Percentiles rank a stretch among this genome's conserved stretches.
These are phyloP conservation scores for Trypanosoma conorhini DNA, from an alignment of 208 protist species.

Conservation along the genomic window DNA sequence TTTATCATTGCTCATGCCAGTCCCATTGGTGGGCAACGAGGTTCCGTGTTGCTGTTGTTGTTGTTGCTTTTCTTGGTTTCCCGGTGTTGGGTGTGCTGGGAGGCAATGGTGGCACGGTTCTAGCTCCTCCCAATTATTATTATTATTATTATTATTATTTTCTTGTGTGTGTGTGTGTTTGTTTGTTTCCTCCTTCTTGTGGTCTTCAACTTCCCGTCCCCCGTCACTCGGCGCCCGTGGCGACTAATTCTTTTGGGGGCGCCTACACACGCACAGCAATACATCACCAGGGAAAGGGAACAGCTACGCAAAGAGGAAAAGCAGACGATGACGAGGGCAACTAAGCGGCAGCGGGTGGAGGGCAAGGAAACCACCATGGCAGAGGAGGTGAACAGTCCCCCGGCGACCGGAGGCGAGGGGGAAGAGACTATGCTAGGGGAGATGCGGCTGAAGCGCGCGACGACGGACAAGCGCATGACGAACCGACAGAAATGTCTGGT, in stretches of 20 bases:
- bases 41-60: background rate
- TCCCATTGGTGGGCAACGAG: background rate
- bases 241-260: background rate
- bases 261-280: background rate
- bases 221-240: background rate
- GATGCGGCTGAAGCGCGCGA: slow-evolving; percentile 44
- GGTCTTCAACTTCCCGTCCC: background rate
- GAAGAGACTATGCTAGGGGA: slow-evolving; percentile 61
- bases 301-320: background rate
- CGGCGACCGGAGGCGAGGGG: slow-evolving; percentile 12
- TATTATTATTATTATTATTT: background rate
- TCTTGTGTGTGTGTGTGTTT: background rate
- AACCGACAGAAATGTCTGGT: slow-evolving; percentile 96
- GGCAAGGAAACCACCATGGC: background rate
- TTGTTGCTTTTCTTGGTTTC: background rate
- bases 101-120: background rate
- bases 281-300: background rate
- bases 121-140: background rate
- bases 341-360: slow-evolving; percentile 23
- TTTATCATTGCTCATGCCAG: background rate
- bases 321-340: slow-evolving; percentile 11
- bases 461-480: slow-evolving; percentile 80
- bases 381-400: background rate
- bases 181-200: slow-evolving; percentile 5
- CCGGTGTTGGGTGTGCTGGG: background rate